phyloP scores from a whole-genome alignment of 2,329 filamentous ascomycete genomes.

The Stagonosporopsis tanaceti region DNA sequence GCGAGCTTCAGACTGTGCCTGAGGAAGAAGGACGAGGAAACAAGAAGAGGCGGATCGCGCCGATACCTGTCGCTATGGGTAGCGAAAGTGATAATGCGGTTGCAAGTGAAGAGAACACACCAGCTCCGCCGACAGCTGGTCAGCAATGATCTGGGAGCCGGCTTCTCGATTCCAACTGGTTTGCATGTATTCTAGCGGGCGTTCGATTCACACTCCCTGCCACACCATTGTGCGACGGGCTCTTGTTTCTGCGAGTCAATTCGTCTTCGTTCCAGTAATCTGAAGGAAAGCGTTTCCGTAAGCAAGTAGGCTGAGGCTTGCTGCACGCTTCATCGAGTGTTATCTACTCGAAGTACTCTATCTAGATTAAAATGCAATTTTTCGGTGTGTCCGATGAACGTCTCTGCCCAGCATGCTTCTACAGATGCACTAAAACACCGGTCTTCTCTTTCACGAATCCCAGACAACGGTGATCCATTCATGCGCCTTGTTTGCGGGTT shows the following conservation, averaged over 20 bases:
- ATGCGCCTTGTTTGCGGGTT: slow-evolving; percentile 2
- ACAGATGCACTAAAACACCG: not conserved
- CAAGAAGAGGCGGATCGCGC: slow-evolving; percentile 57
- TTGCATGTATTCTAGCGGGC: slow-evolving; percentile 13
- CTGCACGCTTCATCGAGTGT: not conserved
- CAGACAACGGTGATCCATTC: not conserved
- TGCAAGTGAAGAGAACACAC: slow-evolving; percentile 42
- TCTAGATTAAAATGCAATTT: not conserved
- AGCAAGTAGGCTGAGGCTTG: not conserved
- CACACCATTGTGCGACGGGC: not conserved
- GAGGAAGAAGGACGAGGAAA: slow-evolving; percentile 48
- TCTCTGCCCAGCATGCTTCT: not conserved
- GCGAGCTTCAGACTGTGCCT: slow-evolving; percentile 48
- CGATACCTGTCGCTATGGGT: slow-evolving; percentile 51
- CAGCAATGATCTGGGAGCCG: not conserved
- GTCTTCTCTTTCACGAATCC: not conserved
- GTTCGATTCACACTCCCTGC: slow-evolving; percentile 1
- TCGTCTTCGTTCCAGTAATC: not conserved
- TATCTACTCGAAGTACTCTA: not conserved
- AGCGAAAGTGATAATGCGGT: slow-evolving; percentile 38
- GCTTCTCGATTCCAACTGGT: not conserved
- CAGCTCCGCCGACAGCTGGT: slow-evolving; percentile 7
- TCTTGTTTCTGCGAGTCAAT: slow-evolving; percentile 2
- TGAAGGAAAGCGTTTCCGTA: not conserved
- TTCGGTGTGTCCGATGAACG: not conserved